phyloP scores from a whole-genome alignment of 169 alveolate species.

The Plasmodium ovale region DNA sequence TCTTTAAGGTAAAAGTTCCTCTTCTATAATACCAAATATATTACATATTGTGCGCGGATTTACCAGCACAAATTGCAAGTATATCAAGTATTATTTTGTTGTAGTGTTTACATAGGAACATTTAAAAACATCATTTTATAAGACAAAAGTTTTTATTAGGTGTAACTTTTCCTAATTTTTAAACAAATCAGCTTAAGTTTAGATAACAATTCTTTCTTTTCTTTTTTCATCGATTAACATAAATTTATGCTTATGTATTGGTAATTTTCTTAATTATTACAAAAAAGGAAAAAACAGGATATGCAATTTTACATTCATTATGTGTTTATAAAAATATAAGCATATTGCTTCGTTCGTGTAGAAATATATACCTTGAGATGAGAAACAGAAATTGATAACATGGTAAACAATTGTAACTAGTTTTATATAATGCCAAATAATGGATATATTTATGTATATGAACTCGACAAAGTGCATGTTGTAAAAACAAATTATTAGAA shows the following conservation, averaged over 20 bases:
- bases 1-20: no score
- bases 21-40: no score
- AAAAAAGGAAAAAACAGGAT: constrained; percentile 4
- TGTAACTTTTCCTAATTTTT: no score
- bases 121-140: no score
- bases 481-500: background rate
- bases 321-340: background rate
- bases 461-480: background rate
- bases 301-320: background rate
- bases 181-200: no score
- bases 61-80: no score
- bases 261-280: background rate
- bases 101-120: no score
- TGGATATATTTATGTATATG: background rate
- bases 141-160: no score
- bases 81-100: no score
- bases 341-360: background rate
- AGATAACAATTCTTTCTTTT: background rate
- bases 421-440: constrained; percentile 12
- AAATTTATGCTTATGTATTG: background rate
- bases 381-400: constrained; percentile 7
- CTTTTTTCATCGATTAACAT: background rate
- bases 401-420: constrained; percentile 24
- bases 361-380: constrained; percentile 7
- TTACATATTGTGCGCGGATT: no score